Conservation (phyloP, 495 filamentous ascomycete genomes). For the Daldinia decipiens region DNA sequence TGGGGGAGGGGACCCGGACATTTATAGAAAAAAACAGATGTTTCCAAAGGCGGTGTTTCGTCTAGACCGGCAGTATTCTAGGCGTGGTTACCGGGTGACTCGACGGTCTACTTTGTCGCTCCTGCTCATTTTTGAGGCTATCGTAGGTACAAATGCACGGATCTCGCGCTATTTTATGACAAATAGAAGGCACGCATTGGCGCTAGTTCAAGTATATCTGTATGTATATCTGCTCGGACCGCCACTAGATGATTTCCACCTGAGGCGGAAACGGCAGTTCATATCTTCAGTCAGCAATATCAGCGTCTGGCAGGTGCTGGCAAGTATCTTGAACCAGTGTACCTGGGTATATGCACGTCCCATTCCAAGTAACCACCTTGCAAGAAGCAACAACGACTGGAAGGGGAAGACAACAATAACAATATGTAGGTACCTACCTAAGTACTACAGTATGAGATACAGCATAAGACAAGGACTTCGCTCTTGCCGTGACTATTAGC, state of each 20-base stretch:
- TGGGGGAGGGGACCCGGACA: neutral
- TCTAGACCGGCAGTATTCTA: neutral
- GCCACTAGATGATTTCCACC: neutral
- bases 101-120: neutral
- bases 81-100: neutral
- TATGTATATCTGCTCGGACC: neutral
- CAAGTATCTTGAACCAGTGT: neutral
- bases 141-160: neutral
- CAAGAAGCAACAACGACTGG: neutral
- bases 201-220: neutral
- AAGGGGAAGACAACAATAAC: neutral
- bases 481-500: neutral
- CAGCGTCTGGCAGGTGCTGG: neutral
- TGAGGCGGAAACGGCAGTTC: neutral
- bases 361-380: neutral
- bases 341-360: neutral
- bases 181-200: neutral
- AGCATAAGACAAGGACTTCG: neutral
- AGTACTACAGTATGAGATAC: neutral
- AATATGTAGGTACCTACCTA: neutral
- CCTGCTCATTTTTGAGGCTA: neutral
- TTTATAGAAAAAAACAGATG: neutral
- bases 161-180: neutral
- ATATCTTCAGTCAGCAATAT: neutral
- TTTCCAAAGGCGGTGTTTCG: neutral